Evolutionary conservation across 192 early-diverging fungal genomes (phyloP), one percentile per base, ranked within the genome.

Genomic region (Gonapodya prolifera): DNA sequence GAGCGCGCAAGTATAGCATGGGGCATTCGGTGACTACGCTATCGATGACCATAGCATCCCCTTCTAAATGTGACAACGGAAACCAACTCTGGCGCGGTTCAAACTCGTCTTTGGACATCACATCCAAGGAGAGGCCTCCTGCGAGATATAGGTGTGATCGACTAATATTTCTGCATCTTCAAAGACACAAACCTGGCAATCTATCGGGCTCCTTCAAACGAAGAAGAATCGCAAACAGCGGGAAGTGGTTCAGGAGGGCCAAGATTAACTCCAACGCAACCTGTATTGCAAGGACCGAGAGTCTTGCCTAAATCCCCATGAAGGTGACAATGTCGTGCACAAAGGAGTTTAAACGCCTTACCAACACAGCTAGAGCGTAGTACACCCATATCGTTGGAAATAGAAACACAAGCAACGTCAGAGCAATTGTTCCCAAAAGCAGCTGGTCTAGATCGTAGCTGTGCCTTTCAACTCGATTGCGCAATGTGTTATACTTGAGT

Each of bases 371-470:
- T 1, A 94, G 90, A 23, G 94, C 75, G 77, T 98, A 98, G 82
- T 95, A 99, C 8, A 96, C 95, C 0, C 92, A 86, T 0, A 97
- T 92, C 0, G 98, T 99, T 0, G 98, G 98, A 75, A 96, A 98
- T 30, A 99, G 81, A 80, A 98, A 99, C 1, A 92, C 90, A 34
- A 98, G 84, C 69, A 99, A 80, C 0, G 95, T 94, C 79, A 99
- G 97, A 1, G 98, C 79, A 30, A 97, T 93, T 0, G 98, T 95
- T 0, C 98, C 97, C 8, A 98, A 83, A 13, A 99, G 84, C 23
- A 98, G 85, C 83, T 99, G 98, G 78, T 98, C 98, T 29, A 98
- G 78, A 79, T 91, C 93, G 81, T 96, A 99, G 81, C 96, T 96
- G 75, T 93, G 94, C 2, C 90, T 89, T 82, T 99, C 98, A 30